Evolutionary conservation across 2,329 filamentous ascomycete species (phyloP), one percentile per base, ranked within the genome.

Genomic region (Paraphoma sp.): DNA sequence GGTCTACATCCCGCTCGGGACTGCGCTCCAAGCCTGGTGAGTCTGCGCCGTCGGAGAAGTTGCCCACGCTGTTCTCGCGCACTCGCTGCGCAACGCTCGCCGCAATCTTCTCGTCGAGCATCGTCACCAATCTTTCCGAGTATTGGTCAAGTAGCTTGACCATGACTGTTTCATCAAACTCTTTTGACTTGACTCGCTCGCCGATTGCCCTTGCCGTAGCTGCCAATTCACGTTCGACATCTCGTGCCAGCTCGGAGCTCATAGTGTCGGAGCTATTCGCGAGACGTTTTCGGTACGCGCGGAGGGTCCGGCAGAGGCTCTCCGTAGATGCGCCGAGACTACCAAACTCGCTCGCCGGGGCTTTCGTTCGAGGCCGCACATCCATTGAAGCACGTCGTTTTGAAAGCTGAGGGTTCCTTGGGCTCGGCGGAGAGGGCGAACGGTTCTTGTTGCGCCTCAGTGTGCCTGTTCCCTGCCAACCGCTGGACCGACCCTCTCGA

Each of bases 101-200:
- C 23, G 75, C 74, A 43, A 92, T 81, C 72, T 89, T 90, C 73
- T 92, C 87, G 62, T 93, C 89, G 44, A 93, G 81, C 75, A 92
- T 82, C 45, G 82, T 86, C 6, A 92, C 86, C 46, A 93, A 79
- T 57, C 87, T 83, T 68, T 92, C 89, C 2, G 89, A 91, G 68
- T 92, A 92, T 75, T 91, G 86, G 63, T 92, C 90, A 7, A 93
- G 78, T 44, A 93, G 77, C 48, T 87, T 88, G 41, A 74, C 70
- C 71, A 82, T 76, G 6, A 71, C 71, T 1, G 68, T 72, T 62
- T 81, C 80, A 51, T 80, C 77, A n/a, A 81, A 56, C 6, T 65
- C 66, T 36, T 75, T 78, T 11, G 71, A 70, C 44, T 78, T 78
- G 30, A 71, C 76, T 51, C 72, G 75, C 48, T 82, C 80, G 6